A percentile compares a stretch with the other conserved stretches of the same genome.
These are phyloP conservation scores for Dictyostelium purpureum DNA, from an alignment of 78 protist species.

Conservation along the genomic window DNA sequence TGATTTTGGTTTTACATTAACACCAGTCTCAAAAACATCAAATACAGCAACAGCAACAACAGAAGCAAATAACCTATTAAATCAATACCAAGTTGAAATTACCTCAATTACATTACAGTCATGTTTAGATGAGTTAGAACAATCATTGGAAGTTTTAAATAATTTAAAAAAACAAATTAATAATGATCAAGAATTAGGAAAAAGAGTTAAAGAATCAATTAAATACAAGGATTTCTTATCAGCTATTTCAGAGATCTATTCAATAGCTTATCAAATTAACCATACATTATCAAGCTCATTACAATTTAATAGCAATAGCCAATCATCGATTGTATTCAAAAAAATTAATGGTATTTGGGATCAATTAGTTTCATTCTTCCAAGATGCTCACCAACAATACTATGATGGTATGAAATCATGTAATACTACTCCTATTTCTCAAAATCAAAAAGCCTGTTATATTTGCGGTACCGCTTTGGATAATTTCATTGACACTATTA, in stretches of 20 bases:
- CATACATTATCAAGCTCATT: neutral
- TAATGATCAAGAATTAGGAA: neutral
- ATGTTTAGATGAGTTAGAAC: constrained; percentile 41
- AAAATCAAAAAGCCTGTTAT: constrained; percentile 24
- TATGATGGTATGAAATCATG: constrained; percentile 41
- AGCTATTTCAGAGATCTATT: constrained; percentile 36
- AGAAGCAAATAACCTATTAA: neutral
- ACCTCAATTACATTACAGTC: constrained; percentile 19
- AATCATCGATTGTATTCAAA: neutral
- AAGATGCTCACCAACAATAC: constrained; percentile 9
- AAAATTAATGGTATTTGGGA: constrained; percentile 18
- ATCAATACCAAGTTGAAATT: constrained; percentile 18
- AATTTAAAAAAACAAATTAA: neutral
- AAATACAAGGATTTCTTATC: constrained; percentile 42
- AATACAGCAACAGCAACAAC: neutral
- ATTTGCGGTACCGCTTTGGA: constrained; percentile 50
- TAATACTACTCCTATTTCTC: neutral
- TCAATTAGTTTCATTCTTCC: neutral
- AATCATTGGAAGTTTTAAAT: neutral
- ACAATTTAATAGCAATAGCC: neutral
- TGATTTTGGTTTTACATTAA: no score
- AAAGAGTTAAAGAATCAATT: neutral
- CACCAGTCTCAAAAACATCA: neutral
- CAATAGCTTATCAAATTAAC: constrained; percentile 23
- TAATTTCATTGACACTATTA: neutral